Conservation (phyloP, 202 grass and related monocot species). For the Setaria viridis region DNA sequence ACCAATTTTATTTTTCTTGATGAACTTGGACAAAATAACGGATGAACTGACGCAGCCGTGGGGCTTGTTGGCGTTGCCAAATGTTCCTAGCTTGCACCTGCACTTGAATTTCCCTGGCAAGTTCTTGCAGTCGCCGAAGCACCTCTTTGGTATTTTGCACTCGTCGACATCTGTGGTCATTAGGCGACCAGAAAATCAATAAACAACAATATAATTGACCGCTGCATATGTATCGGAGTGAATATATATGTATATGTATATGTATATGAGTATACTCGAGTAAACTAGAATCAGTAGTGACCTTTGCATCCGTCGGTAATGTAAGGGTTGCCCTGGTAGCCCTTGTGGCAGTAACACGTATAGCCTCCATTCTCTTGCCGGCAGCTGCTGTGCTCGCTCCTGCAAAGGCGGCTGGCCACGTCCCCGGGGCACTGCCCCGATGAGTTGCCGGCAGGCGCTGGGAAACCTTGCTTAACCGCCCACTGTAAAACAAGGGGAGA, state of each 20-base stretch:
- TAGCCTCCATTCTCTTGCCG: not conserved
- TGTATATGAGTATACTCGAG: no score
- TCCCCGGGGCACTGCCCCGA: not conserved
- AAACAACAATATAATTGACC: no score
- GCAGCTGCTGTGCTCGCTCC: not conserved
- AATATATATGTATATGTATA: no score
- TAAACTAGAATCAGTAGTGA: not conserved
- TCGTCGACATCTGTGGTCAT: not conserved
- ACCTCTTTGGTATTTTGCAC: not conserved
- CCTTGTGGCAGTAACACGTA: not conserved
- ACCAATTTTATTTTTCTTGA: not conserved
- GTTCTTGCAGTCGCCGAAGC: not conserved
- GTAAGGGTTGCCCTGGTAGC: not conserved
- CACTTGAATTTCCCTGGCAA: not conserved
- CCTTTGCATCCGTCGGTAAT: not conserved
- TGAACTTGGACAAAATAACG: no score
- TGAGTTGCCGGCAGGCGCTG: not conserved
- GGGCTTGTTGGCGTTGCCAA: not conserved
- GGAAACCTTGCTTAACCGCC: not conserved
- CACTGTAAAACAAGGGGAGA: not conserved
- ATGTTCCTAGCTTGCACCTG: not conserved
- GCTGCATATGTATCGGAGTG: no score
- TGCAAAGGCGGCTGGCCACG: not conserved
- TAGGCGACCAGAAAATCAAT: no score
- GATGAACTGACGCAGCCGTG: not conserved